phyloP scores from a whole-genome alignment of 2,329 filamentous ascomycete species.

The Diaporthe ilicicola region DNA sequence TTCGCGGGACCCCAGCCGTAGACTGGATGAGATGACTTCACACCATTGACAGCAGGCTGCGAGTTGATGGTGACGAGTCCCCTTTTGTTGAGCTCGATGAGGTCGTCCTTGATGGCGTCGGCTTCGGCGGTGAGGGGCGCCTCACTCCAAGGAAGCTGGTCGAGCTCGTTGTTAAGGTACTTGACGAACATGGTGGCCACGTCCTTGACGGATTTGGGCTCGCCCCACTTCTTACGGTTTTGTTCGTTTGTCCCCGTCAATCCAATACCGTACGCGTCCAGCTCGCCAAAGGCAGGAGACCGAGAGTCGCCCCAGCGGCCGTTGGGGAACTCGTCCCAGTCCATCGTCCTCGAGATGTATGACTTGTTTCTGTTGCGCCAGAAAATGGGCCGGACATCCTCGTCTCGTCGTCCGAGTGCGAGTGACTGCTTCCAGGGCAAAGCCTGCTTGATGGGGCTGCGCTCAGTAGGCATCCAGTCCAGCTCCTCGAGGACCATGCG shows the following conservation, averaged over 20 bases:
- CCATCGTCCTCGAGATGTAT: slow-evolving; percentile 93
- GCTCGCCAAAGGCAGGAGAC: slow-evolving; percentile 93
- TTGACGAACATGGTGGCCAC: slow-evolving; percentile 84
- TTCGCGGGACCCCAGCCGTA: slow-evolving; percentile 96
- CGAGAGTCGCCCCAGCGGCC: slow-evolving; percentile 97
- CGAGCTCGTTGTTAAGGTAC: slow-evolving; percentile 83
- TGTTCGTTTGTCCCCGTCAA: slow-evolving; percentile 95
- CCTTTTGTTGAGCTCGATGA: slow-evolving; percentile 83
- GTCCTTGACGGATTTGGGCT: slow-evolving; percentile 81
- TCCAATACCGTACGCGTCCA: slow-evolving; percentile 93
- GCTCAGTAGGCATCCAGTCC: slow-evolving; percentile 78
- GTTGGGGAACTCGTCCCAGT: slow-evolving; percentile 99
- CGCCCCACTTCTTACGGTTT: slow-evolving; percentile 94
- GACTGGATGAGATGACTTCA: slow-evolving; percentile 84
- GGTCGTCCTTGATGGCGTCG: slow-evolving; percentile 76
- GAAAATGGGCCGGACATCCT: slow-evolving; percentile 98
- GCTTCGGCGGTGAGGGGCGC: slow-evolving; percentile 85
- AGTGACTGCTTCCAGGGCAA: slow-evolving; percentile 97
- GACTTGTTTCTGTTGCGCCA: slow-evolving; percentile 98
- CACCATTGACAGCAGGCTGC: slow-evolving; percentile 91
- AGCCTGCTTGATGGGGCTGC: slow-evolving; percentile 84
- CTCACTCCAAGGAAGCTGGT: slow-evolving; percentile 93
- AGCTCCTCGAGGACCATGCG: slow-evolving; percentile 94
- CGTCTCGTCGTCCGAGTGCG: slow-evolving; percentile 84
- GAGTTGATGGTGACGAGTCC: slow-evolving; percentile 97